A percentile compares a stretch with the other conserved stretches of the same genome.
These are phyloP conservation scores for Metrosideros polymorpha DNA, from an alignment of 441 rosid species.

Conservation along the genomic window DNA sequence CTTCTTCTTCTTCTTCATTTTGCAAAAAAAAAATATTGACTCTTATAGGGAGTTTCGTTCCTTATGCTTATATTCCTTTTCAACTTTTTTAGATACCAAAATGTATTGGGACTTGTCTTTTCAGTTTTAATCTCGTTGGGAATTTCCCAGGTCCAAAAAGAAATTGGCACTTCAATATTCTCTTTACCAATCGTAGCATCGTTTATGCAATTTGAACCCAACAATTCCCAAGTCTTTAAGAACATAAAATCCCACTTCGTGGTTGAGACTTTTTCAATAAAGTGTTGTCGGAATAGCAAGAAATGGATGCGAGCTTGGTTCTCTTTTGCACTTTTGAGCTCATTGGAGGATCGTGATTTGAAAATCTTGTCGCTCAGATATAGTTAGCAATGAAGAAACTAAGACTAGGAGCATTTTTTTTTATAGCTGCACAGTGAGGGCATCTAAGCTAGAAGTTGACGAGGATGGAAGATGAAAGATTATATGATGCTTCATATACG, in stretches of 20 bases:
- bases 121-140: not conserved
- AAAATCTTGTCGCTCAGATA: not conserved
- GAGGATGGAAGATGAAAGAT: not conserved
- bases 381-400: not conserved
- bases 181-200: not conserved
- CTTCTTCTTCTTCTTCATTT: not conserved
- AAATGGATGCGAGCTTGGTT: not conserved
- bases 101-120: not conserved
- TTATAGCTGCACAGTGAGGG: not conserved
- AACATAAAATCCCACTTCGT: not conserved
- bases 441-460: not conserved
- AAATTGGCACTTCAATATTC: not conserved
- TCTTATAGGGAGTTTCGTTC: not conserved
- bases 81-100: not conserved
- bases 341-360: not conserved
- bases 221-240: not conserved
- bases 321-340: not conserved
- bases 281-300: not conserved
- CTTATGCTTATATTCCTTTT: not conserved
- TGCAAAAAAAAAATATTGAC: not conserved
- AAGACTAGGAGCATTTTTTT: not conserved
- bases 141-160: not conserved
- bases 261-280: not conserved
- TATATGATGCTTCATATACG: not conserved
- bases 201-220: not conserved